Conservation (phyloP, 2,329 filamentous ascomycete genomes). For the Hypomyces perniciosus region DNA sequence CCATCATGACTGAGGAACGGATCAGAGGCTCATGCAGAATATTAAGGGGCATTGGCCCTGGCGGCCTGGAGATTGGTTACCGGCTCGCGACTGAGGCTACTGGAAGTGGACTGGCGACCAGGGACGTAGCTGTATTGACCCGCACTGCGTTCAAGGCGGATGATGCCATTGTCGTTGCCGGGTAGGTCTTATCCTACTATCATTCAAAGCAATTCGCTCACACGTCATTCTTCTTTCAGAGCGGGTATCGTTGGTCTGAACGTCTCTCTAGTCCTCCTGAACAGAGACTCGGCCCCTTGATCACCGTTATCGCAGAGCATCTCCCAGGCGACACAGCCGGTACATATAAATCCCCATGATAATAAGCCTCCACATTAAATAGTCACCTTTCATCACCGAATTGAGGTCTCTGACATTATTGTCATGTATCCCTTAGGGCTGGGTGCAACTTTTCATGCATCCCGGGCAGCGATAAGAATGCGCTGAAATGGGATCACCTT, state of each 20-base stretch:
- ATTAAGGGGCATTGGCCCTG: no score
- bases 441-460: slow-evolving; percentile 41
- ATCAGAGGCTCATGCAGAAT: no score
- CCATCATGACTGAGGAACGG: background rate
- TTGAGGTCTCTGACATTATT: no score
- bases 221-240: slow-evolving; percentile 15
- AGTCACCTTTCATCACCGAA: background rate
- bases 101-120: no score
- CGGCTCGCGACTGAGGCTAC: no score
- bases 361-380: background rate
- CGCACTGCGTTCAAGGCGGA: no score
- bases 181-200: slow-evolving; percentile 13
- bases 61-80: no score
- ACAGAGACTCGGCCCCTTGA: slow-evolving; percentile 26
- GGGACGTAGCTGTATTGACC: no score
- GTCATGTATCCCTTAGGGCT: slow-evolving; percentile 23
- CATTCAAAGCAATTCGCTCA: background rate
- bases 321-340: slow-evolving; percentile 34
- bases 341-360: slow-evolving; percentile 38
- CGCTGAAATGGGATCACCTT: slow-evolving; percentile 34
- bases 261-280: slow-evolving; percentile 31
- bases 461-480: slow-evolving; percentile 35
- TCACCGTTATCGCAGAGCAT: slow-evolving; percentile 35
- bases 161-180: slow-evolving; percentile 20
- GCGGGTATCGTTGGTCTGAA: slow-evolving; percentile 36